A percentile compares a stretch with the other conserved stretches of the same genome.
Evolutionary conservation across 2,329 filamentous ascomycete genomes (phyloP).

Genomic region (Cercospora sojina): DNA sequence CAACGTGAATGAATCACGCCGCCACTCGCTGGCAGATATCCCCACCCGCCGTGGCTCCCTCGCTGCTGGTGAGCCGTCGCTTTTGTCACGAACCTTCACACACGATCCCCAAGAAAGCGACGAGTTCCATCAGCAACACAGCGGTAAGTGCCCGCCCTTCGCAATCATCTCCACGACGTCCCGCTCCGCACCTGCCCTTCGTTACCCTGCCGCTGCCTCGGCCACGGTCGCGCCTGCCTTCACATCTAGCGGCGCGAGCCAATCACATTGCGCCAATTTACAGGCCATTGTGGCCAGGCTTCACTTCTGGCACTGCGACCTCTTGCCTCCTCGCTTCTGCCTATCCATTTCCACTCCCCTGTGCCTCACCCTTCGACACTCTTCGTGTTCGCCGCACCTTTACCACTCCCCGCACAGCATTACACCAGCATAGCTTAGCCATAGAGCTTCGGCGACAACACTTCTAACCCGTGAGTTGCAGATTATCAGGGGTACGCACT

Average conservation of each 20-base stretch:
- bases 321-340: background rate
- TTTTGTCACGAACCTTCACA: slow-evolving; percentile 26
- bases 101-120: slow-evolving; percentile 23
- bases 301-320: background rate
- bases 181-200: slow-evolving; percentile 6
- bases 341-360: background rate
- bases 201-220: slow-evolving; percentile 11
- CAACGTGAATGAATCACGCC: slow-evolving; percentile 69
- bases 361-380: background rate
- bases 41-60: slow-evolving; percentile 40
- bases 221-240: slow-evolving; percentile 2
- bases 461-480: slow-evolving; percentile 21
- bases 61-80: slow-evolving; percentile 29
- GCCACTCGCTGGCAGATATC: slow-evolving; percentile 69
- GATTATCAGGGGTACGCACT: slow-evolving; percentile 23
- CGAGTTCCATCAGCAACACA: slow-evolving; percentile 17
- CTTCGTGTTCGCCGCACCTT: slow-evolving; percentile 4
- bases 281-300: background rate
- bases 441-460: slow-evolving; percentile 7
- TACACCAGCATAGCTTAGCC: slow-evolving; percentile 2
- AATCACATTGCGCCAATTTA: background rate
- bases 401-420: background rate
- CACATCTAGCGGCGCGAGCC: background rate
- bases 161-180: background rate
- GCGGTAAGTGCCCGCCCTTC: slow-evolving; percentile 19